A percentile compares a stretch with the other conserved stretches of the same genome.
Conservation (phyloP, 208 protist genomes). For the Leishmania aethiopica region DNA sequence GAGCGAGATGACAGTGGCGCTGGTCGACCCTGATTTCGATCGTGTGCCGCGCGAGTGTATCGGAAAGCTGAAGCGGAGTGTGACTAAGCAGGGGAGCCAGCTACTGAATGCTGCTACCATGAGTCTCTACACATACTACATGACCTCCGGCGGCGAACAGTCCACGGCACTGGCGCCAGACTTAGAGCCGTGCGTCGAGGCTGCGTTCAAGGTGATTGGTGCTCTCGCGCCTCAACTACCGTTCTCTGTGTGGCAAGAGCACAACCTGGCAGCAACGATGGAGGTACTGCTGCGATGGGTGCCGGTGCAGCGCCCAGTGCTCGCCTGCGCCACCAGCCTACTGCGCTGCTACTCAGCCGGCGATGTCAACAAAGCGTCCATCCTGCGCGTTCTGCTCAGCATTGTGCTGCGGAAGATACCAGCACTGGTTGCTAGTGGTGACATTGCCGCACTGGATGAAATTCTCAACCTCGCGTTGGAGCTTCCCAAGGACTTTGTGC, state of each 20-base stretch:
- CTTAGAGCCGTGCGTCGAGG: conserved; percentile 37
- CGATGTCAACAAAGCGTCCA: conserved; percentile 23
- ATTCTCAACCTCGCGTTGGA: conserved; percentile 42
- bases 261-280: conserved; percentile 56
- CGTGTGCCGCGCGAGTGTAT: conserved; percentile 55
- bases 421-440: conserved; percentile 23
- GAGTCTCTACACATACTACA: conserved; percentile 63
- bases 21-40: conserved; percentile 57
- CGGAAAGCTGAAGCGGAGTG: conserved; percentile 31
- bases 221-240: conserved; percentile 37
- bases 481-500: conserved; percentile 48
- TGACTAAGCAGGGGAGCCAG: conserved; percentile 23
- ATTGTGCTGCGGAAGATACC: conserved; percentile 30
- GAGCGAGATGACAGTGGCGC: conserved; percentile 35
- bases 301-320: conserved; percentile 43
- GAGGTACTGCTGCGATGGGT: conserved; percentile 59
- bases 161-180: conserved; percentile 26
- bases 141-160: conserved; percentile 41
- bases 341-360: conserved; percentile 36
- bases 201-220: conserved; percentile 40
- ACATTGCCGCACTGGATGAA: conserved; percentile 48
- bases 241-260: conserved; percentile 49
- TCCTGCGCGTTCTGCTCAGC: conserved; percentile 34
- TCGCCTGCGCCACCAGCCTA: conserved; percentile 38
- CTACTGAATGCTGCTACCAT: conserved; percentile 48